Percentiles rank a stretch among this genome's conserved stretches.
These are phyloP conservation scores for Leucosporidium scottii DNA, from an alignment of 768 basidiomycete genomes.

Conservation along the genomic window DNA sequence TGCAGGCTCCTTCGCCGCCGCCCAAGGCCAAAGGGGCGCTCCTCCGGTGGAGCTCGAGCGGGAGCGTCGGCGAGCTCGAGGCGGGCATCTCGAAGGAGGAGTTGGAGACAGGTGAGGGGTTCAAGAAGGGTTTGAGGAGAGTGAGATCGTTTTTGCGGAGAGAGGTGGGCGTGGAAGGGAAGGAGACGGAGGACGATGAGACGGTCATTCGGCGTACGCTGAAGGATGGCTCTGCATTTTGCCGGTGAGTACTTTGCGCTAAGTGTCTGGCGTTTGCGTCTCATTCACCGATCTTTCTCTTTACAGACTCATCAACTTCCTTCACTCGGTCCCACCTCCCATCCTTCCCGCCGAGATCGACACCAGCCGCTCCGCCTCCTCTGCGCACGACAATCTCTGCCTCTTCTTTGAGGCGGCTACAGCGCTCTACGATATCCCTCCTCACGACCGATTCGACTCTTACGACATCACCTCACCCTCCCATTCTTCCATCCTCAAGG, in stretches of 20 bases:
- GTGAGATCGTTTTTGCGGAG: background rate
- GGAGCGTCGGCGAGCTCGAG: too few relatives aligned
- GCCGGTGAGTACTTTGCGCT: constrained; percentile 3
- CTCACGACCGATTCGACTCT: background rate
- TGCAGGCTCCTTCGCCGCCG: too few relatives aligned
- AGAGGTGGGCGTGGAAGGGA: too few relatives aligned
- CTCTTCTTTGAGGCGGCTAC: background rate
- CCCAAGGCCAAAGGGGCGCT: too few relatives aligned
- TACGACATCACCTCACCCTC: background rate
- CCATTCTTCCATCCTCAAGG: background rate
- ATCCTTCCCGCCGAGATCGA: constrained; percentile 4
- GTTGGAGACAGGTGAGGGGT: background rate
- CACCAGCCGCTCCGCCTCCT: background rate
- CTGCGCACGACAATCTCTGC: background rate
- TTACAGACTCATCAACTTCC: background rate
- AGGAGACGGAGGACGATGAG: background rate
- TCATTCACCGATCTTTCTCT: background rate
- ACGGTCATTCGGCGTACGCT: background rate
- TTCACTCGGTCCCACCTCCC: constrained; percentile 9
- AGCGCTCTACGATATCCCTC: constrained; percentile 11
- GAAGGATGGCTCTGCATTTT: background rate
- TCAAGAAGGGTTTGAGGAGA: background rate
- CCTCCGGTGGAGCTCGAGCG: too few relatives aligned
- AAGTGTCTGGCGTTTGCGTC: too few relatives aligned
- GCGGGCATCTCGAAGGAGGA: background rate